Evolutionary conservation across 331 rosid genomes (phyloP), one percentile per base, ranked within the genome.

Genomic region (Cydonia oblonga): DNA sequence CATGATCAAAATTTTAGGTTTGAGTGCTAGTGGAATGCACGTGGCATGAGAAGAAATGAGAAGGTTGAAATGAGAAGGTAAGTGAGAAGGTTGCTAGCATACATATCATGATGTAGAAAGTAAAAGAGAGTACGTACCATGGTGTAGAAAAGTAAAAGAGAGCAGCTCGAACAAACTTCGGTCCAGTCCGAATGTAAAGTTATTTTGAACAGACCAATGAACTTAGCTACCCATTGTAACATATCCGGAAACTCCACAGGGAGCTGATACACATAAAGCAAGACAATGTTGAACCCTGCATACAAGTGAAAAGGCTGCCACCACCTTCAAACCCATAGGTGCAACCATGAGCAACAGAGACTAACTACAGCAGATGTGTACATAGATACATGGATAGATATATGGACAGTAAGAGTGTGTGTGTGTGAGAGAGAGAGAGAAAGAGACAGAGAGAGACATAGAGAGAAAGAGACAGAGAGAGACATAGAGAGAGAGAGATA

Each of bases 271-370:
- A 82, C 51, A 69, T 95, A 91, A 61, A 91, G 84, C 79, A 95
- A 81, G 73, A 87, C 78, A 72, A 95, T 95, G 60, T 84, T 88
- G 88, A 91, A 76, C 79, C 88, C 88, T 54, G 96, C 97, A 73
- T 89, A 95, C 69, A 89, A 82, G 72, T 88, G 97, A 80, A 95
- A 91, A 84, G 87, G 86, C 92, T 84, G 85, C 99, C 99, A 95
- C 99, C 99, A 95, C 90, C 99, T 95, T 81, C 76, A 83, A 70
- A 80, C 72, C 58, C 85, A 81, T 64, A 66, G 15, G 69, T 56
- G 78, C 62, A 70, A 35, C 83, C 75, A 72, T 78, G 69, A 86
- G 78, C 52, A 59, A 58, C 58, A 67, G 64, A 76, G 78, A 79
- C 57, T 49, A 35, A 64, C 29, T 9, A n/a, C 54, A 70, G 33